Base-by-base conservation (phyloP, 805 yeast genomes). In the Grigorovia transvaalensis region DNA sequence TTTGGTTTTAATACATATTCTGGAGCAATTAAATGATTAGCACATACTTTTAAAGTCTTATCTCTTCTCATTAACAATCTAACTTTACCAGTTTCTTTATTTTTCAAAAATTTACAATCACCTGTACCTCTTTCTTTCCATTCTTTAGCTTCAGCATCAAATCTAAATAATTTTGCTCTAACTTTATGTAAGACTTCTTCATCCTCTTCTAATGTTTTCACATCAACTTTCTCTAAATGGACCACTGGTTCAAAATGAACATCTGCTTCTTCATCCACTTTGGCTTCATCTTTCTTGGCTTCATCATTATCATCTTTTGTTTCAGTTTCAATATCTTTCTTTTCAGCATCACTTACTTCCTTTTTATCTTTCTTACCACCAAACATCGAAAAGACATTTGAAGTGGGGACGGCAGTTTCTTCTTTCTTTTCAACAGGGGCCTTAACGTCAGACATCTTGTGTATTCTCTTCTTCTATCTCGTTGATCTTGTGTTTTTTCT, bases 81-180 rank as follows among this genome's bases (percentile, higher is more conserved):
- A 57, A 87, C 88, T 74, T 88, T 90, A 53, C 80, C 78, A 53
- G 88, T 75, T 56, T 74, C 73, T 71, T 88, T 89, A 76, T 91
- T 96, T 75, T 91, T 78, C 69, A 93, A 81, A 72, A 93, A 88
- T 74, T 93, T 88, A 63, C 89, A 96, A 67, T 93, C 99, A 66
- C 99, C 99, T 40, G 96, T 88, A 63, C 99, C 99, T 77, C 99
- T 87, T 78, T 93, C 99, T 72, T 93, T 93, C 99, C 99, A 93
- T 74, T 93, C 98, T 66, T 84, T 84, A 50, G 82, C 63, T 54
- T 88, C 96, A 45, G 82, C 78, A 63, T 83, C 83, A 76, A 85
- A 91, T 73, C 88, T 85, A 78, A 91, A 93, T 67, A 93, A 77
- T 74, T 93, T 93, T 59, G 99, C 97, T 68, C 99, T 80, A 60